Evolutionary conservation across 352 stramenopile genomes (phyloP), one percentile per base, ranked within the genome.

Genomic region (Phytophthora citrophthora): DNA sequence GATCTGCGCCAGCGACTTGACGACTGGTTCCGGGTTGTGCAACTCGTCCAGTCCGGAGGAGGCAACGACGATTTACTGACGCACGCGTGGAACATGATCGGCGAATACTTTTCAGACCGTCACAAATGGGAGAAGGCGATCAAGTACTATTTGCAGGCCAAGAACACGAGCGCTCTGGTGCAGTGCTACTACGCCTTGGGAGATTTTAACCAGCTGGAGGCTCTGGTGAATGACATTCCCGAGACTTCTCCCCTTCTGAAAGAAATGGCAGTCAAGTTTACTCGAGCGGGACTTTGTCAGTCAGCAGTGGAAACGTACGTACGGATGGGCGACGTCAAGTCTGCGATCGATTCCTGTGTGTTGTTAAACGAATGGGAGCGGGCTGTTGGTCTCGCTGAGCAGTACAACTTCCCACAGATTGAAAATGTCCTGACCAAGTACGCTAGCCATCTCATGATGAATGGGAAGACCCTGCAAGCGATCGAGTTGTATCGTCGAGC

Each of bases 401-500:
- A 96, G 63, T 89, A 98, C 75, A 82, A 97, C 56, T 98, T 97
- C 54, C 91, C 90, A 10, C 93, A 98, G 64, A 97, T 98, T 38
- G 95, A 98, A 67, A 95, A 95, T 48, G 77, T 98, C 8, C 58
- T 98, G 5, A 85, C 77, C 26, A 97, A 97, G 54, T 95, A 97
- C 61, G 91, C 90, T 7, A 90, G 75, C 18, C 77, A 97, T 32
- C 69, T 98, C 13, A 67, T 97, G 45, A 74, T 83, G 39, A 92
- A 87, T 44, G 90, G 88, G 24, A 93, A 98, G 48, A 95, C 83
- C 0, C 79, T 93, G 62, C 87, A 94, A 47, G 87, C 87, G 16
- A 97, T 98, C 48, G 94, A 98, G 72, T 75, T 98, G 1, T 98
- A 97, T 54, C 86, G 94, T 3, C 91, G 91, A 23, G 93, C 94